phyloP scores from a whole-genome alignment of 1,284 basidiomycete species.

The Porogramme epimiltina region DNA sequence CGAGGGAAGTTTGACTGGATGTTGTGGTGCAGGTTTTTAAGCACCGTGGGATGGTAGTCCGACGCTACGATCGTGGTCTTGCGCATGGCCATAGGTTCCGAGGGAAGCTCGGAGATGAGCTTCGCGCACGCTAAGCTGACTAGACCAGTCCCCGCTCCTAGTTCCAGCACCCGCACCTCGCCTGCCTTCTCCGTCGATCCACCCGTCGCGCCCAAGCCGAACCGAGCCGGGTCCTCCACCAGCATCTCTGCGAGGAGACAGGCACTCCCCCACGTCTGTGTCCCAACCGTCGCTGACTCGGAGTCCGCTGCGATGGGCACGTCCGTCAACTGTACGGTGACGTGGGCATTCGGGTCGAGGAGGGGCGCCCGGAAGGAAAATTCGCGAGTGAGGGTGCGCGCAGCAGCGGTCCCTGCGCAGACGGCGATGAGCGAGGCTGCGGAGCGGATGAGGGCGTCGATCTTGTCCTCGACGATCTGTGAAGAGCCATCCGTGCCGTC shows the following conservation, averaged over 20 bases:
- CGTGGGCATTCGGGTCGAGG: slow-evolving; percentile 20
- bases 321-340: slow-evolving; percentile 64
- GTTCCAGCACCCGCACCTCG: slow-evolving; percentile 69
- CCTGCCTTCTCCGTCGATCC: no score
- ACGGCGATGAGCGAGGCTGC: slow-evolving; percentile 52
- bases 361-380: slow-evolving; percentile 39
- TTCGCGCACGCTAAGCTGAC: slow-evolving; percentile 71
- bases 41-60: slow-evolving; percentile 77
- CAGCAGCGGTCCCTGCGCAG: slow-evolving; percentile 42
- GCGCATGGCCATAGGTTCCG: neutral
- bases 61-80: slow-evolving; percentile 63
- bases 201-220: slow-evolving; percentile 43
- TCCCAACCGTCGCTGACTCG: slow-evolving; percentile 81
- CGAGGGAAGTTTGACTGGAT: slow-evolving; percentile 58
- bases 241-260: slow-evolving; percentile 83
- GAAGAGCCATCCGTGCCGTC: neutral
- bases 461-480: slow-evolving; percentile 1
- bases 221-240: slow-evolving; percentile 55
- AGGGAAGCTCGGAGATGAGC: slow-evolving; percentile 38
- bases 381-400: slow-evolving; percentile 40
- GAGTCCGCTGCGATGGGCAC: slow-evolving; percentile 65
- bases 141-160: slow-evolving; percentile 88
- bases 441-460: slow-evolving; percentile 43
- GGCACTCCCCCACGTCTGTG: slow-evolving; percentile 90
- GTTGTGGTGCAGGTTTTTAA: slow-evolving; percentile 74